phyloP scores from a whole-genome alignment of 2,329 filamentous ascomycete genomes.

The Curvularia sp. region DNA sequence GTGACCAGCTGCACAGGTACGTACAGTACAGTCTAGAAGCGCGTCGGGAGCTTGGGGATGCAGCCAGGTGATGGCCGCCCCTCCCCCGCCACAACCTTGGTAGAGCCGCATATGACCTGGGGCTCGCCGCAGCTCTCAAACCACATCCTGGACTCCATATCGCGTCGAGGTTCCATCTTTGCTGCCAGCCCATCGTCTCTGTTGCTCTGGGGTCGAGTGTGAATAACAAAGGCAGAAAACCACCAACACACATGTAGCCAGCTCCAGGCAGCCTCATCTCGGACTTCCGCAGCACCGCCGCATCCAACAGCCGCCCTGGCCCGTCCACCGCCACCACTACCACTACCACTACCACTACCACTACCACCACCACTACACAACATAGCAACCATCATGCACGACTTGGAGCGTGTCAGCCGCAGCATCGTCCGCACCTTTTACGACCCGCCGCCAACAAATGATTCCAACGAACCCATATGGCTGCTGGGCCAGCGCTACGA shows the following conservation, averaged over 20 bases:
- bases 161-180: background rate
- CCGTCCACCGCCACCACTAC: background rate
- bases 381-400: constrained; percentile 60
- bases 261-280: constrained; percentile 21
- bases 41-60: constrained; percentile 11
- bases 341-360: background rate
- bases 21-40: constrained; percentile 2
- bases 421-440: constrained; percentile 90
- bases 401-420: constrained; percentile 76
- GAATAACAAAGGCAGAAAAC: constrained; percentile 2
- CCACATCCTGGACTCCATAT: background rate
- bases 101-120: constrained; percentile 20
- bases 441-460: constrained; percentile 87
- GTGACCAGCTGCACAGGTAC: background rate
- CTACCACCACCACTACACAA: background rate
- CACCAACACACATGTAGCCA: constrained; percentile 23
- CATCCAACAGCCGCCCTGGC: constrained; percentile 8
- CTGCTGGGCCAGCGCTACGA: constrained; percentile 73
- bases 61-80: constrained; percentile 19
- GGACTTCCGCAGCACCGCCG: constrained; percentile 27
- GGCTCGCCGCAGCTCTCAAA: constrained; percentile 4
- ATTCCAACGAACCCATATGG: constrained; percentile 78
- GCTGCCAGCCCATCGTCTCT: background rate
- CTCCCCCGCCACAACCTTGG: constrained; percentile 16
- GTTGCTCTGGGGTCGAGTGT: background rate